Evolutionary conservation across 1,284 basidiomycete species (phyloP).

Genomic region (Malassezia sympodialis): DNA sequence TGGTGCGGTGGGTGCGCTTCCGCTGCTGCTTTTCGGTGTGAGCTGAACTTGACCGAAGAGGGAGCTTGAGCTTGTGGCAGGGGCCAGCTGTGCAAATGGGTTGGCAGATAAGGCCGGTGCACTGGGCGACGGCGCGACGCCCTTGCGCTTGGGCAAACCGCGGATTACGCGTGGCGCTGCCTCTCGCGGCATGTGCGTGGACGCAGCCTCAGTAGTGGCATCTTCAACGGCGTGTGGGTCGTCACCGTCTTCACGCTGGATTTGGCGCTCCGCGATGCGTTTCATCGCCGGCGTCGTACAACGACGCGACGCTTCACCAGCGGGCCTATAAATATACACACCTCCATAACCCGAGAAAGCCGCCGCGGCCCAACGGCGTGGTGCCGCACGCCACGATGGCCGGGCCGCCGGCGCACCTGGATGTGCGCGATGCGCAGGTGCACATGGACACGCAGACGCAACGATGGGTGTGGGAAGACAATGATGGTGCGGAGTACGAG

Average conservation of each 20-base stretch:
- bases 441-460: slow-evolving; percentile 66
- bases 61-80: not conserved
- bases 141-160: slow-evolving; percentile 15
- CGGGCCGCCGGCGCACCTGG: slow-evolving; percentile 13
- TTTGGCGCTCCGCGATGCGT: slow-evolving; percentile 16
- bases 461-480: slow-evolving; percentile 75
- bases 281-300: slow-evolving; percentile 10
- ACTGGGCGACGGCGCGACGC: not conserved
- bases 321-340: slow-evolving; percentile 5
- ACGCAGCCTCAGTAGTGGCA: not conserved
- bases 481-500: slow-evolving; percentile 71
- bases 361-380: not conserved
- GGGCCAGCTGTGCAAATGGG: slow-evolving; percentile 1
- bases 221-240: slow-evolving; percentile 15
- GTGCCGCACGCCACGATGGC: slow-evolving; percentile 1
- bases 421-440: slow-evolving; percentile 24
- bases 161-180: slow-evolving; percentile 10
- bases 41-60: not conserved
- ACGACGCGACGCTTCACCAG: not conserved
- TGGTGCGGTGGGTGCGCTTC: no score
- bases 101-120: not conserved
- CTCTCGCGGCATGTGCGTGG: not conserved
- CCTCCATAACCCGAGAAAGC: slow-evolving; percentile 6
- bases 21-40: not conserved
- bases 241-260: slow-evolving; percentile 17